A percentile compares a stretch with the other conserved stretches of the same genome.
phyloP scores from a whole-genome alignment of 345 rosid species.

The rapeseed (Brassica napus) region DNA sequence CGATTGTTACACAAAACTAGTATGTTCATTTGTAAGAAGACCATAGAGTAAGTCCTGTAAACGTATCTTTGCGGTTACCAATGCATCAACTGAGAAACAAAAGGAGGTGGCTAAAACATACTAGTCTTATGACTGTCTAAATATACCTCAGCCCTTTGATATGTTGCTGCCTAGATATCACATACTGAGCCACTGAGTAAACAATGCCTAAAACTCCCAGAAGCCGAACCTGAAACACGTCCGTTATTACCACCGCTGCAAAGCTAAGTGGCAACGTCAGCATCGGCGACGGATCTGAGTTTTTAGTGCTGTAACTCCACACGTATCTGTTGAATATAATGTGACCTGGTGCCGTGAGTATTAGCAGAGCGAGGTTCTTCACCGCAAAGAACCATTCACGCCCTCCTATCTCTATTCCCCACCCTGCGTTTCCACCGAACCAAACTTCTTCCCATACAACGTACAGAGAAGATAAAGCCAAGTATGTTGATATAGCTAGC shows the following conservation, averaged over 20 bases:
- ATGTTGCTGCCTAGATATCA: constrained; percentile 93
- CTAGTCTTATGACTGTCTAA: constrained; percentile 33
- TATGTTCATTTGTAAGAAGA: neutral
- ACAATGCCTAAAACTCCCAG: constrained; percentile 81
- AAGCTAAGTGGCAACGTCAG: constrained; percentile 86
- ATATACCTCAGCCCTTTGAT: constrained; percentile 90
- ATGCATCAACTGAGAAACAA: constrained; percentile 13
- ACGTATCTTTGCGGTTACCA: constrained; percentile 23
- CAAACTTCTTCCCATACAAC: constrained; percentile 84
- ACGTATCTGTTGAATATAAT: constrained; percentile 84
- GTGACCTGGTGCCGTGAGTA: constrained; percentile 90
- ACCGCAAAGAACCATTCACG: constrained; percentile 95
- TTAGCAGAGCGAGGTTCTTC: constrained; percentile 80
- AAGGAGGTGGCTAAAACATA: constrained; percentile 6
- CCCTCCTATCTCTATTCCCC: constrained; percentile 92
- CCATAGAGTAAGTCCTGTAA: neutral
- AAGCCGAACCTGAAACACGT: constrained; percentile 78
- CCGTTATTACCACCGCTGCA: constrained; percentile 81
- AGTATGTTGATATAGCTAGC: constrained; percentile 67
- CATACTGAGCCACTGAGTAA: constrained; percentile 74
- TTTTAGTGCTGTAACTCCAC: constrained; percentile 77
- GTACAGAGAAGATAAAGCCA: constrained; percentile 69
- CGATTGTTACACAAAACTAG: neutral
- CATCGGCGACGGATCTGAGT: constrained; percentile 63
- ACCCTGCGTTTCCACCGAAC: constrained; percentile 77